Conservation (phyloP, 306 rosid species). For the Notholithocarpus densiflorus region DNA sequence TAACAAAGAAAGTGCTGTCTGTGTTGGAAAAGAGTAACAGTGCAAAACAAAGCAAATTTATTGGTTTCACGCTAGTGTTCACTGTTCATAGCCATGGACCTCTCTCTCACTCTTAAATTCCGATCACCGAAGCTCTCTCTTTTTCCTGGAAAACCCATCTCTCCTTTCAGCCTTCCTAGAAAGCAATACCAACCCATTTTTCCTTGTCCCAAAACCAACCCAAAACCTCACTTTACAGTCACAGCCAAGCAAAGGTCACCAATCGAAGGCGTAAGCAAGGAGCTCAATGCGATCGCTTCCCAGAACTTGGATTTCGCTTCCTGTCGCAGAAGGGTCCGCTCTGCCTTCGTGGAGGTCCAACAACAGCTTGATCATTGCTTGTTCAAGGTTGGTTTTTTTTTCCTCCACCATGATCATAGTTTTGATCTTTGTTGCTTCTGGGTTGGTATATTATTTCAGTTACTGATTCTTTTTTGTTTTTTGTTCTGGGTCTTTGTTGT, state of each 20-base stretch:
- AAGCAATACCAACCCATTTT: conserved; percentile 17
- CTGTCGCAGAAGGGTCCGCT: conserved; percentile 58
- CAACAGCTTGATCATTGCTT: conserved; percentile 61
- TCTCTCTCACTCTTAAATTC: conserved; percentile 25
- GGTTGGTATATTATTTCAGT: conserved; percentile 4
- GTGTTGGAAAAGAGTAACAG: neutral
- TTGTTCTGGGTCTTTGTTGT: conserved; percentile 12
- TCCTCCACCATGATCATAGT: neutral
- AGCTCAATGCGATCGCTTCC: conserved; percentile 51
- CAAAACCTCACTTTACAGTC: conserved; percentile 19
- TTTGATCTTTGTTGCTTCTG: neutral
- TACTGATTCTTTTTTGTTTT: neutral
- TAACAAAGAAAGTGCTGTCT: too few relatives aligned
- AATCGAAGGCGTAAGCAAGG: conserved; percentile 49
- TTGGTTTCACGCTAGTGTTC: neutral
- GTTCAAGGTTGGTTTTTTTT: conserved; percentile 50
- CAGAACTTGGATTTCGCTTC: conserved; percentile 61
- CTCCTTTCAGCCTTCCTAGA: conserved; percentile 17
- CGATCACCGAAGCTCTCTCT: conserved; percentile 27
- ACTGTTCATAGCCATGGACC: conserved; percentile 17
- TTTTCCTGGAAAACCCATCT: conserved; percentile 15
- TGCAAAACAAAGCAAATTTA: neutral
- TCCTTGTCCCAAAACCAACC: neutral
- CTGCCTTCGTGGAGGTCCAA: conserved; percentile 54
- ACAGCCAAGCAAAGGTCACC: conserved; percentile 36